Base-by-base conservation (phyloP, 139 green algal genomes). In the Mesotaenium endlicherianum region DNA sequence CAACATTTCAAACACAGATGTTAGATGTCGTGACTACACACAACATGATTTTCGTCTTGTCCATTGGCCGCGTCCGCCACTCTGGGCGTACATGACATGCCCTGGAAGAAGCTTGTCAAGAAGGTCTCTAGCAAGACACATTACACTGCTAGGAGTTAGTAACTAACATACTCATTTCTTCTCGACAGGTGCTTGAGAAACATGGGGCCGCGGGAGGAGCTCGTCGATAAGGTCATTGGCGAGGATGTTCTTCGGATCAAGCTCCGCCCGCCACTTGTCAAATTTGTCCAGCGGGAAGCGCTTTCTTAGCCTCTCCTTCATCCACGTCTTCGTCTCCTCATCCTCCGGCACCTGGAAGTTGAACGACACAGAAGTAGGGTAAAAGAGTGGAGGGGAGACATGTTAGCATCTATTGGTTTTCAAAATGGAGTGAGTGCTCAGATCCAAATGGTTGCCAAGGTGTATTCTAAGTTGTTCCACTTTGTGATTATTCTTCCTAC, bases 221-320 rank as follows among this genome's bases (percentile, higher is more conserved):
- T 57, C 70, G 39, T 85, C 79, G 0, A 85, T 17, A 17, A 85
- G 31, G 11, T 72, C 79, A 84, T 97, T 98, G 30, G 84, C 87
- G 43, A 98, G 82, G 0, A 97, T 91, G 76, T 96, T 94, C 40
- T 93, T 89, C 2, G 96, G 96, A 83, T 99, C 82, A 3, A 91
- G n/a, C 60, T 88, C 38, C 36, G 68, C 57, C 2, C 88, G 38
- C 75, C 67, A 26, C 58, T 42, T 64, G 31, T 75, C 45, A 3
- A 82, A 58, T 47, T 50, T 47, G 20, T 55, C 80, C 71, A 87
- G 40, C 5, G 39, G 47, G 44, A 81, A 84, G 11, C 53, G 5
- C 40, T 67, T 17, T 2, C 17, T 39, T 2, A 86, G 0, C 26
- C 79, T 40, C 44, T 80, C 30, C 47, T 75, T 79, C 77, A 93